Evolutionary conservation across 2,329 filamentous ascomycete species (phyloP).

Genomic region (Pseudogymnoascus verrucosus): DNA sequence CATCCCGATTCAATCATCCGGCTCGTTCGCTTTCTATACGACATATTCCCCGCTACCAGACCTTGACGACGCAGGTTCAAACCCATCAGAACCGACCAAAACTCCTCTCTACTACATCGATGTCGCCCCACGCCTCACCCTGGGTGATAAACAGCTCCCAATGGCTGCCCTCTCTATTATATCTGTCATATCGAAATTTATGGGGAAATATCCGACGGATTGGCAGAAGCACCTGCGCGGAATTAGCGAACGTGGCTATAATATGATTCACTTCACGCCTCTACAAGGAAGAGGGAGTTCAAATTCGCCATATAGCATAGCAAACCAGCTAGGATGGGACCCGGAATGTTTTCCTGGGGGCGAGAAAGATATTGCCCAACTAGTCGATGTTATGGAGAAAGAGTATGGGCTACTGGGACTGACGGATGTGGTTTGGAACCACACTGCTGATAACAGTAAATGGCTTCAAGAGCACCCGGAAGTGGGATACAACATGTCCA

Average conservation of each 20-base stretch:
- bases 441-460: constrained; percentile 89
- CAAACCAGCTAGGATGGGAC: constrained; percentile 86
- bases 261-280: constrained; percentile 98
- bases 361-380: constrained; percentile 67
- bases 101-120: constrained; percentile 87
- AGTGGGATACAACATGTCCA: constrained; percentile 87
- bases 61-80: constrained; percentile 44
- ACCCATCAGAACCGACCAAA: constrained; percentile 48
- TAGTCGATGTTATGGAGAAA: constrained; percentile 75
- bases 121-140: constrained; percentile 71
- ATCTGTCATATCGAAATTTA: constrained; percentile 94
- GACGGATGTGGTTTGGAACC: constrained; percentile 96
- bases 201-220: constrained; percentile 83
- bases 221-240: constrained; percentile 86
- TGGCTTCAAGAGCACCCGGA: constrained; percentile 95
- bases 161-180: constrained; percentile 84
- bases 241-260: constrained; percentile 87
- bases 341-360: constrained; percentile 72
- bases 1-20: constrained; percentile 71
- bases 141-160: constrained; percentile 68
- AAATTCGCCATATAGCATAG: constrained; percentile 96
- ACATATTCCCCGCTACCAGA: constrained; percentile 83
- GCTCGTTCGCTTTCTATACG: constrained; percentile 90
- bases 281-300: constrained; percentile 81
- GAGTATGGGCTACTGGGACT: constrained; percentile 78